phyloP scores from a whole-genome alignment of 768 basidiomycete species.

The Glaciozyma martinii region DNA sequence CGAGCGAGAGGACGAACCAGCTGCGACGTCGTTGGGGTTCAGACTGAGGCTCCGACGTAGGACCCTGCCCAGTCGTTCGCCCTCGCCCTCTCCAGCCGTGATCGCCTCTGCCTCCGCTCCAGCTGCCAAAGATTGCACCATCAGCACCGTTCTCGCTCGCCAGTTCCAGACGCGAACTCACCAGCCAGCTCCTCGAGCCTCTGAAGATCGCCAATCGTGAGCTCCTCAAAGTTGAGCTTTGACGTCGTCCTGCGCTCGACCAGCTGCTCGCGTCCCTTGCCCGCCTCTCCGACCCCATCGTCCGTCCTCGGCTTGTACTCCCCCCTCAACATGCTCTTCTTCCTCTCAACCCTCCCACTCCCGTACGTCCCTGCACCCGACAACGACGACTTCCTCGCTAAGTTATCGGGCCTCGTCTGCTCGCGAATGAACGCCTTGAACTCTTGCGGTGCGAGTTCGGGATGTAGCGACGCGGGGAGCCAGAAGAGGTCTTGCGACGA shows the following conservation, averaged over 20 bases:
- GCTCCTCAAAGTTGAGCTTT: constrained; percentile 62
- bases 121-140: constrained; percentile 35
- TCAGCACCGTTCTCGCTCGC: background rate
- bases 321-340: constrained; percentile 85
- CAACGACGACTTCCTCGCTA: constrained; percentile 40
- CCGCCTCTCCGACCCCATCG: constrained; percentile 63
- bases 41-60: constrained; percentile 28
- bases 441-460: constrained; percentile 93
- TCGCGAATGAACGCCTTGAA: constrained; percentile 92
- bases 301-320: constrained; percentile 77
- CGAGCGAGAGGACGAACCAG: constrained; percentile 11
- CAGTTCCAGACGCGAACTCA: background rate
- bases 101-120: constrained; percentile 73
- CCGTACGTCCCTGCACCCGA: constrained; percentile 43
- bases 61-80: constrained; percentile 45
- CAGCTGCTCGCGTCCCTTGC: constrained; percentile 33
- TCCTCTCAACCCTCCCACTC: constrained; percentile 50
- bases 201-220: constrained; percentile 90
- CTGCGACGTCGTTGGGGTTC: constrained; percentile 28
- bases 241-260: constrained; percentile 41
- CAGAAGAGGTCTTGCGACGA: constrained; percentile 92
- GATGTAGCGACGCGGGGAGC: constrained; percentile 93
- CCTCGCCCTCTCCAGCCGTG: constrained; percentile 65
- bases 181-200: constrained; percentile 70
- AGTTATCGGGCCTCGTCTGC: constrained; percentile 49